Evolutionary conservation across 2,329 filamentous ascomycete species (phyloP), one percentile per base, ranked within the genome.

Genomic region (Coniochaeta sp.): DNA sequence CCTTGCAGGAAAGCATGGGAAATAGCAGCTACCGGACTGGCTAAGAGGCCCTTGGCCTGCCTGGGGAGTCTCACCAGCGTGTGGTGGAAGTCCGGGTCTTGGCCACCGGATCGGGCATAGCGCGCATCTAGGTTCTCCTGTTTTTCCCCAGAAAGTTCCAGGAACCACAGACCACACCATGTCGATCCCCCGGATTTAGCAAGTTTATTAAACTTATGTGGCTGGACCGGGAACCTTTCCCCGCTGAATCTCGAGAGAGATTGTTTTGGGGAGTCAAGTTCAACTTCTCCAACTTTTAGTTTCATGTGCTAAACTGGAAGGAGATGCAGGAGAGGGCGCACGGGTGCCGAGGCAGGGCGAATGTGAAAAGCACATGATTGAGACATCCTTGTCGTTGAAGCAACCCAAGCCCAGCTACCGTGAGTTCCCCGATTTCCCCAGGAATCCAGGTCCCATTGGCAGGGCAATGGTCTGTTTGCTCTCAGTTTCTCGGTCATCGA

Each of bases 161-260:
- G 38, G 38, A 42, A 42, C 38, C 38, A 42, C 16, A 42, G 5
- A 40, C 12, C 12, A 10, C n/a, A 33, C 31, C 22, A 24, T 40
- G 38, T 22, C 22, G 38, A 42, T 42, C 38, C 38, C 38, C 38
- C 38, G 38, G 38, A 42, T 22, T 42, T 42, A n/a, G n/a, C n/a
- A n/a, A n/a, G n/a, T n/a, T n/a, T n/a, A n/a, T n/a, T n/a, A n/a
- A n/a, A n/a, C n/a, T n/a, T n/a, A n/a, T n/a, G n/a, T n/a, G 38
- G n/a, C 7, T 24, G 13, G n/a, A 18, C 33, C 3, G 32, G 3
- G 3, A 16, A 2, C 9, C 28, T 30, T 30, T 13, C 28, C 28
- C 13, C 13, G 28, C 13, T 13, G 28, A 30, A 13, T 7, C 13
- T 38, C 18, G n/a, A 16, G n/a, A n/a, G n/a, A n/a, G n/a, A n/a